Base-by-base conservation (phyloP, 495 filamentous ascomycete genomes). In the Penicillium pulvis region DNA sequence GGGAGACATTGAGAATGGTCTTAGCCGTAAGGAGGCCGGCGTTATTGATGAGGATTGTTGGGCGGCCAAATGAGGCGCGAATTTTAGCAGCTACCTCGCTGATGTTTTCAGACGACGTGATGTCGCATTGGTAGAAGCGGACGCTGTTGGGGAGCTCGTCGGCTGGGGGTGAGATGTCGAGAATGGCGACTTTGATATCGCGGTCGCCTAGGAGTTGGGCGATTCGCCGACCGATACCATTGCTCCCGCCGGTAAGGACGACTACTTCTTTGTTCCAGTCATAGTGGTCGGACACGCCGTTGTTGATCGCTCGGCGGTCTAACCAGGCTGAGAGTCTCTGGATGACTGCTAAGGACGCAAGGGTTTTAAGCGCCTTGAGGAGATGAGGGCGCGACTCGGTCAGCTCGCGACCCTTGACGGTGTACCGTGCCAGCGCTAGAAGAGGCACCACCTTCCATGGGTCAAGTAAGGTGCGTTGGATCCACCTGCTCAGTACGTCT, bases 21-120 rank as follows among this genome's bases (percentile, higher is more conserved):
- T 82, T 79, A 36, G 83, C 85, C n/a, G 77, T 79, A 20, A 79
- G 81, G 30, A 89, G 77, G 51, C 88, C 89, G 2, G 89, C 89
- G 67, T 91, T 92, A 77, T 90, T 90, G 74, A 92, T 86, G 0
- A 92, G 74, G 57, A 91, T 74, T 2, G 86, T 90, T 0, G 89
- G 89, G 6, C 79, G 58, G 58, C 89, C 89, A 56, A 88, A 71
- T 5, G 78, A 69, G 19, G 68, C 66, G 50, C 82, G 81, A 71
- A 90, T 79, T 28, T 75, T 45, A 16, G 62, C 41, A 1, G 81
- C 85, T 8, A 74, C 76, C 7, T 70, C 60, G 6, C 79, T 63
- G 61, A 90, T 75, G 12, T 70, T 73, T 6, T 67, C 50, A 7
- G 80, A 68, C 1, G 78, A 83, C 43, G 85, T 83, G 62, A 90